phyloP scores from a whole-genome alignment of 2,329 filamentous ascomycete species.

The Colletotrichum viniferum region DNA sequence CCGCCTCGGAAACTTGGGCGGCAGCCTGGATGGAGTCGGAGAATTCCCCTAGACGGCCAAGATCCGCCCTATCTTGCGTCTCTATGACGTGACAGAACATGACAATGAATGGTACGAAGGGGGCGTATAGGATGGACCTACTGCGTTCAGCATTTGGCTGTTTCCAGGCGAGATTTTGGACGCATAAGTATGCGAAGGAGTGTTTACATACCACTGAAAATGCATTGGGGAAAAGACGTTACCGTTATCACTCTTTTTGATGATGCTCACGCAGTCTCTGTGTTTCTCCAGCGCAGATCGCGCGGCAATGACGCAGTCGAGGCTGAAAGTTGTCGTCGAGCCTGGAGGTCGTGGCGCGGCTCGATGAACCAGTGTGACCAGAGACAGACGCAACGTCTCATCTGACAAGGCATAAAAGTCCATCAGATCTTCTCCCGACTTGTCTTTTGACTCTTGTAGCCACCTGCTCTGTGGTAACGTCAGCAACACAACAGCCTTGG shows the following conservation, averaged over 20 bases:
- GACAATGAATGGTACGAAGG: slow-evolving; percentile 59
- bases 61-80: slow-evolving; percentile 44
- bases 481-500: too few species aligned
- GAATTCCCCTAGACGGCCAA: slow-evolving; percentile 53
- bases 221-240: slow-evolving; percentile 40
- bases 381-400: slow-evolving; percentile 44
- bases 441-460: not conserved
- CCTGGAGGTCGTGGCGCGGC: slow-evolving; percentile 34
- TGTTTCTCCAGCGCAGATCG: slow-evolving; percentile 43
- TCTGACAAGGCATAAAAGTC: slow-evolving; percentile 41
- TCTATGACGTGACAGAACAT: slow-evolving; percentile 57
- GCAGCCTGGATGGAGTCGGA: slow-evolving; percentile 54
- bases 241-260: slow-evolving; percentile 32
- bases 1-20: slow-evolving; percentile 48
- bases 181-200: accelerated
- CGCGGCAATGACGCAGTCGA: slow-evolving; percentile 46
- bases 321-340: slow-evolving; percentile 39
- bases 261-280: slow-evolving; percentile 42
- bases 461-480: not conserved
- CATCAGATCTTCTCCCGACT: slow-evolving; percentile 29
- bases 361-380: slow-evolving; percentile 47
- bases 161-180: accelerated
- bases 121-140: slow-evolving; percentile 52
- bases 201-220: slow-evolving; percentile 42
- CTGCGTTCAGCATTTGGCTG: accelerated